Evolutionary conservation across 305 asterid genomes (phyloP).

Genomic region (Fraxinus sp.): DNA sequence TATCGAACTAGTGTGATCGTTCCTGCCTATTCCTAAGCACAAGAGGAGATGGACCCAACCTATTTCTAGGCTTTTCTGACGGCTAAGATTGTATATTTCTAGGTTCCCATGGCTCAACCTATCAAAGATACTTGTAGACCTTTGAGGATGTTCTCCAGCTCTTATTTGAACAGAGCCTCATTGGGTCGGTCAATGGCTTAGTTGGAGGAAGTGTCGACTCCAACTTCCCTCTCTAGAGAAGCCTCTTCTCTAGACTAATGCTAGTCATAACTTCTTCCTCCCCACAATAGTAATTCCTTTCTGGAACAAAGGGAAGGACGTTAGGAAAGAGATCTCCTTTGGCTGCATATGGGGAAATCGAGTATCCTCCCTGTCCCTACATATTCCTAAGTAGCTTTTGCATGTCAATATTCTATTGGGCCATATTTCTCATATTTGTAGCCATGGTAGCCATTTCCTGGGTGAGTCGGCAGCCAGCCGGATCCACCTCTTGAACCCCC

Average conservation of each 20-base stretch:
- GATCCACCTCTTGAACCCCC: neutral
- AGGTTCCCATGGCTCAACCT: no score
- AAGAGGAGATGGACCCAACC: neutral
- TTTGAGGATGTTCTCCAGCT: neutral
- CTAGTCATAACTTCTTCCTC: neutral
- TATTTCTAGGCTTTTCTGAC: no score
- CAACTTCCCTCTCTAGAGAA: neutral
- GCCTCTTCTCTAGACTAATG: neutral
- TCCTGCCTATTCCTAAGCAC: neutral
- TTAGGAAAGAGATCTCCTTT: no score
- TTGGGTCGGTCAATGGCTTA: neutral
- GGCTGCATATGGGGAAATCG: neutral
- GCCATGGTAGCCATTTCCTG: neutral
- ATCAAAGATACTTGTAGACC: no score
- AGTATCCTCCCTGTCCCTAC: neutral
- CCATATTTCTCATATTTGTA: neutral
- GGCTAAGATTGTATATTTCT: neutral
- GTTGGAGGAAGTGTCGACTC: neutral
- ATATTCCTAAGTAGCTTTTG: neutral
- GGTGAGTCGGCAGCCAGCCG: neutral
- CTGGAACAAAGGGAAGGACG: neutral
- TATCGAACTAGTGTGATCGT: no score
- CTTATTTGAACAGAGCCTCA: neutral
- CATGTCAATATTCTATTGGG: neutral
- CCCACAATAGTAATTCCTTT: no score